phyloP scores from a whole-genome alignment of 2,329 filamentous ascomycete species.

The Cytospora piceicola region DNA sequence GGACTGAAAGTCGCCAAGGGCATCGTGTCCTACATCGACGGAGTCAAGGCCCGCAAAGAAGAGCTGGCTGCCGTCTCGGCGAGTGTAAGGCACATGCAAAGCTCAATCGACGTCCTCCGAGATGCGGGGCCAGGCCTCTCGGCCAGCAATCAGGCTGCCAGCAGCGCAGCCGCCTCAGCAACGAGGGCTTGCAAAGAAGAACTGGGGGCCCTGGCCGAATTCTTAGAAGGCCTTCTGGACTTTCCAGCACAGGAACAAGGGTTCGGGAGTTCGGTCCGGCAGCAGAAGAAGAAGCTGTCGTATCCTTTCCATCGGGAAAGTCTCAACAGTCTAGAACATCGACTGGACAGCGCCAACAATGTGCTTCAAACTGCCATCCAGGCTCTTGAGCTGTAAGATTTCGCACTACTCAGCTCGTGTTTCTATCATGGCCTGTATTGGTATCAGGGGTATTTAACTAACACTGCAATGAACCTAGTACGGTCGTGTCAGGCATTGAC shows the following conservation, averaged over 20 bases:
- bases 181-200: not conserved
- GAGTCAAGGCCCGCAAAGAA: not conserved
- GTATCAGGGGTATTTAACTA: not conserved
- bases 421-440: not conserved
- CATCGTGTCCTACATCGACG: not conserved
- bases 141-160: not conserved
- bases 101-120: not conserved
- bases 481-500: not conserved
- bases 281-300: not conserved
- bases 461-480: not conserved
- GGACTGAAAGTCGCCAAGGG: not conserved
- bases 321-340: not conserved
- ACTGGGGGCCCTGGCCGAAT: not conserved
- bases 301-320: not conserved
- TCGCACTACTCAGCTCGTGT: not conserved
- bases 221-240: not conserved
- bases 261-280: not conserved
- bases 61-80: not conserved
- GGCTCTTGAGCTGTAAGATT: not conserved
- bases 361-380: not conserved
- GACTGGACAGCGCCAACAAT: not conserved
- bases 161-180: not conserved
- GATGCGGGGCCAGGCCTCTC: not conserved
- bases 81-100: not conserved
- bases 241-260: not conserved